Conservation (phyloP, 2,329 filamentous ascomycete species). For the Gaeumannomyces sp. region DNA sequence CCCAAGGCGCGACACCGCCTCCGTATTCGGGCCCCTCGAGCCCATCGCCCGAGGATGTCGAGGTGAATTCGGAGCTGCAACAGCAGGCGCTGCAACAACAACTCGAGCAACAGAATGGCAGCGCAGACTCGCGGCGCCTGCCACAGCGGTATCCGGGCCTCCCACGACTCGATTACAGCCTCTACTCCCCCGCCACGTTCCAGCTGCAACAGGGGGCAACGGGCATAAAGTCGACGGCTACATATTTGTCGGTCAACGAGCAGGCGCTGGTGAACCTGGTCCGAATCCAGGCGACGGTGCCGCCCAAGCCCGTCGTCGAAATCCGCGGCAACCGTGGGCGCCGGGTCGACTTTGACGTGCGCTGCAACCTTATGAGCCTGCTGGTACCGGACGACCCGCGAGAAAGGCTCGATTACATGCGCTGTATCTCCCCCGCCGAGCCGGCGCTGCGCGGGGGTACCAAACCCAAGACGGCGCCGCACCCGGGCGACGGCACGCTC, state of each 20-base stretch:
- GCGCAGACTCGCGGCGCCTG: conserved; percentile 16
- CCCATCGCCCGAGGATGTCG: conserved; percentile 13
- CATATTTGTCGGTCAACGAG: conserved; percentile 41
- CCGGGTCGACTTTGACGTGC: conserved; percentile 45
- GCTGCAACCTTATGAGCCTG: conserved; percentile 48
- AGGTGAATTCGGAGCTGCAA: background rate
- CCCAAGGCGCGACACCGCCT: conserved; percentile 18
- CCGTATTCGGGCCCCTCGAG: conserved; percentile 29
- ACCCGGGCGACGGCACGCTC: conserved; percentile 35
- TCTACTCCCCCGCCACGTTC: conserved; percentile 47
- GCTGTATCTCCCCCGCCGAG: conserved; percentile 43
- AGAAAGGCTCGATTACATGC: conserved; percentile 46
- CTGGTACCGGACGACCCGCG: conserved; percentile 40
- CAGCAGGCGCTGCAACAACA: conserved; percentile 8
- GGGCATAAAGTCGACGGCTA: conserved; percentile 39
- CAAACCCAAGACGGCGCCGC: conserved; percentile 36
- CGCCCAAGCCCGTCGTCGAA: conserved; percentile 48
- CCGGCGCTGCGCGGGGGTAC: conserved; percentile 41
- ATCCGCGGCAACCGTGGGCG: conserved; percentile 40
- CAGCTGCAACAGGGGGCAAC: conserved; percentile 42
- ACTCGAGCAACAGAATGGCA: background rate
- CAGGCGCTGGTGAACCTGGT: conserved; percentile 40
- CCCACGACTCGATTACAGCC: conserved; percentile 43
- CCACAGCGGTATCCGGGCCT: conserved; percentile 39
- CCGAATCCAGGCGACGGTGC: conserved; percentile 42